Conservation (phyloP, 73 alveolate species). For the Durusdinium trenchii region DNA sequence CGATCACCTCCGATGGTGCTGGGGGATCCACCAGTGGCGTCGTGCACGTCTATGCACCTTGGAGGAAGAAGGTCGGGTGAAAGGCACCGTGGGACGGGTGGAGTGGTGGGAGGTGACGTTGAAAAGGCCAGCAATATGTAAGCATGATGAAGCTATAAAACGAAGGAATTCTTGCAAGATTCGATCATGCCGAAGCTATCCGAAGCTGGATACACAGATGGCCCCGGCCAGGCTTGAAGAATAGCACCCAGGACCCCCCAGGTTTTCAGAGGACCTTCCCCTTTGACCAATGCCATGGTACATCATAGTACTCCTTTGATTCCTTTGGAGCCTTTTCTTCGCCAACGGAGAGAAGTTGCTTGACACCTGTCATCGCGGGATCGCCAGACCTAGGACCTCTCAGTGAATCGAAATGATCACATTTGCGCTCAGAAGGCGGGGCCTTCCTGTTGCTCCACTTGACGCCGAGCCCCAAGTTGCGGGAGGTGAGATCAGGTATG, state of each 20-base stretch:
- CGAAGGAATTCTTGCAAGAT: too few relatives aligned
- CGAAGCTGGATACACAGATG: too few relatives aligned
- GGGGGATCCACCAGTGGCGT: constrained; percentile 63
- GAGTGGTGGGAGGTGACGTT: background rate
- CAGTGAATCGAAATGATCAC: constrained; percentile 97
- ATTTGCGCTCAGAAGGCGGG: constrained; percentile 97
- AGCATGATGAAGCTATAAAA: too few relatives aligned
- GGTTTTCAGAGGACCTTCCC: too few relatives aligned
- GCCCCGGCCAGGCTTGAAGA: too few relatives aligned
- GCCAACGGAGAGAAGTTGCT: background rate
- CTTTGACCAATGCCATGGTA: too few relatives aligned
- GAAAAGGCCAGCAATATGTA: background rate
- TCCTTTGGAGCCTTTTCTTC: too few relatives aligned
- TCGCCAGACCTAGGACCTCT: constrained; percentile 95
- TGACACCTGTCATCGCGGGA: background rate
- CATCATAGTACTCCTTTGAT: too few relatives aligned
- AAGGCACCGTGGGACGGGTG: background rate
- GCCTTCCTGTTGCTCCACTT: background rate
- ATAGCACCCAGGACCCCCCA: too few relatives aligned
- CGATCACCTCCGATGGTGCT: constrained; percentile 97
- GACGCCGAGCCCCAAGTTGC: too few relatives aligned
- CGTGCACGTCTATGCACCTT: constrained; percentile 97
- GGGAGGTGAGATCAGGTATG: too few relatives aligned
- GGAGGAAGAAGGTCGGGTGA: background rate
- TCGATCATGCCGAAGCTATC: too few relatives aligned